These are phyloP conservation scores for Heimioporus sp. DNA, from an alignment of 768 basidiomycete genomes.

Conservation along the genomic window DNA sequence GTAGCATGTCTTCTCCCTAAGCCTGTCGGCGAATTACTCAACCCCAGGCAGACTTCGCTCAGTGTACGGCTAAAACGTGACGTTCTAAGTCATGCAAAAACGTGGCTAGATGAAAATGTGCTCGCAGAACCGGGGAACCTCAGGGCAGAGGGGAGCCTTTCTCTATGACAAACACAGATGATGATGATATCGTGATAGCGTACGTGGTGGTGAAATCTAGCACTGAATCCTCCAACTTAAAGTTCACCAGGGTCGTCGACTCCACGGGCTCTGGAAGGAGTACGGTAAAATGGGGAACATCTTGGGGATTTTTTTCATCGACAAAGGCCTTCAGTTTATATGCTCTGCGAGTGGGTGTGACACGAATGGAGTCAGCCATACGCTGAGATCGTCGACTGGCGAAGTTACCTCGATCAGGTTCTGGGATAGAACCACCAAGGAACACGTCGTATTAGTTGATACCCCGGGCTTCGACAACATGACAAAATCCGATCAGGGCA, in stretches of 20 bases:
- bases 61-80: too few relatives aligned
- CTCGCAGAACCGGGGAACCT: too few relatives aligned
- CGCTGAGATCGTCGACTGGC: conserved; percentile 9
- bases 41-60: too few relatives aligned
- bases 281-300: conserved; percentile 3
- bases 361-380: conserved; percentile 2
- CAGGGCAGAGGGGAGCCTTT: too few relatives aligned
- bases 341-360: neutral
- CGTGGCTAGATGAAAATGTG: too few relatives aligned
- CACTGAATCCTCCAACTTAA: neutral
- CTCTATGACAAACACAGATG: too few relatives aligned
- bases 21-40: too few relatives aligned
- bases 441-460: conserved; percentile 20
- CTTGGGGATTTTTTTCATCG: neutral
- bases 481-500: conserved; percentile 8
- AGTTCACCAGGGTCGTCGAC: conserved; percentile 12
- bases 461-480: conserved; percentile 26
- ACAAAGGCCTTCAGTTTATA: conserved; percentile 10
- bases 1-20: too few relatives aligned
- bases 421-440: neutral
- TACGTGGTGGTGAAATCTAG: neutral
- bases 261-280: conserved; percentile 18
- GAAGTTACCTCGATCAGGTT: conserved; percentile 6
- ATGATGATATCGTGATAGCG: conserved; percentile 12
- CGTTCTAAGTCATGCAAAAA: too few relatives aligned